Conservation (phyloP, 148 eudicot species). For the Silene conica region DNA sequence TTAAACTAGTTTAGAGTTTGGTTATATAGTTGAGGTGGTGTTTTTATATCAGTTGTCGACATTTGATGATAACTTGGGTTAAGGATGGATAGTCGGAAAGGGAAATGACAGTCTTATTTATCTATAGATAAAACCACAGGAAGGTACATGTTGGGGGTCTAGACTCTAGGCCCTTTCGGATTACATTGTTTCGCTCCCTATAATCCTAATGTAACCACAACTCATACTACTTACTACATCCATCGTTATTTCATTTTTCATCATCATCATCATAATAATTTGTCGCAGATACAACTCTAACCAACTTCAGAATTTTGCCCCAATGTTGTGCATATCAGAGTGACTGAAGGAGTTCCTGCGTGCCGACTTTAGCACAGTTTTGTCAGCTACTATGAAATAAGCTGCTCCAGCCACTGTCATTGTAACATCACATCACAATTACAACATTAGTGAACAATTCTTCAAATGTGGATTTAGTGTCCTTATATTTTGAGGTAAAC, state of each 20-base stretch:
- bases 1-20: too few species aligned
- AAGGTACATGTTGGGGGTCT: neutral
- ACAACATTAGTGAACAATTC: neutral
- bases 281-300: neutral
- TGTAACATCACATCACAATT: neutral
- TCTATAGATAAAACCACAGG: neutral
- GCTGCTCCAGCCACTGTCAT: constrained; percentile 64
- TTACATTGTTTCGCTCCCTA: neutral
- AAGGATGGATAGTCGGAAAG: too few species aligned
- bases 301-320: constrained; percentile 14
- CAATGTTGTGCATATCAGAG: constrained; percentile 15
- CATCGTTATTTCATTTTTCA: neutral
- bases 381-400: constrained; percentile 91
- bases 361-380: constrained; percentile 73
- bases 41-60: too few species aligned
- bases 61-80: too few species aligned
- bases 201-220: neutral
- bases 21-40: too few species aligned
- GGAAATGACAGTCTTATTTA: neutral
- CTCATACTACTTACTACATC: constrained; percentile 18
- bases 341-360: constrained; percentile 64
- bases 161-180: neutral
- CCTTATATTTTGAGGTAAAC: too few species aligned
- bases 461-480: too few species aligned
- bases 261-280: constrained; percentile 21